Conservation (phyloP, 1,284 basidiomycete species). For the Rhodotorula sp. region DNA sequence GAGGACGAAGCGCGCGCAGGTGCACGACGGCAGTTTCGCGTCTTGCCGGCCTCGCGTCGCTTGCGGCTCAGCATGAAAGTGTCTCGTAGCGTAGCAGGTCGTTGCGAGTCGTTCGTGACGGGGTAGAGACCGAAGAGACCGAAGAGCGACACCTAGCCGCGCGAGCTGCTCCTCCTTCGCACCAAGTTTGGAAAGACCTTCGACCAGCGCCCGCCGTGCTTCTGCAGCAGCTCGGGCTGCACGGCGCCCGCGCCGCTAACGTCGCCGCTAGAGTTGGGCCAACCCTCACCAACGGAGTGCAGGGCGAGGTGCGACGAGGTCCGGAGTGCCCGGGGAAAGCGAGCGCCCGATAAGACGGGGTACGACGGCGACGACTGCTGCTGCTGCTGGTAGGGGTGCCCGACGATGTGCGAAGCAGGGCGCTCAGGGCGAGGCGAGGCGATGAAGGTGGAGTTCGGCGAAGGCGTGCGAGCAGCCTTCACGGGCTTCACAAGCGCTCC, state of each 20-base stretch:
- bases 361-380: neutral
- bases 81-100: neutral
- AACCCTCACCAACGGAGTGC: neutral
- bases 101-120: neutral
- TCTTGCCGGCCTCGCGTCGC: no score
- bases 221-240: neutral
- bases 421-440: neutral
- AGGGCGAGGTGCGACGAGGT: neutral
- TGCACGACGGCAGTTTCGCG: no score
- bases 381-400: constrained; percentile 1
- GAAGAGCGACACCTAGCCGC: neutral
- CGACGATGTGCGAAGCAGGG: neutral
- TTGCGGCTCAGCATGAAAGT: no score
- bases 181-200: constrained; percentile 2
- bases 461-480: no score
- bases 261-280: constrained; percentile 5
- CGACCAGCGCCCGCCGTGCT: constrained; percentile 14
- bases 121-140: neutral
- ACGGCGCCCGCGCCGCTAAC: neutral
- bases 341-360: neutral
- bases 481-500: no score
- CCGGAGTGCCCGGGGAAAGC: no score
- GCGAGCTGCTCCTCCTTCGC: constrained; percentile 5
- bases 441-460: no score
- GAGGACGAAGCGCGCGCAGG: no score